Percentiles rank a stretch among this genome's conserved stretches.
Evolutionary conservation across 139 green algal genomes (phyloP).

Genomic region (Chlorella sp.): DNA sequence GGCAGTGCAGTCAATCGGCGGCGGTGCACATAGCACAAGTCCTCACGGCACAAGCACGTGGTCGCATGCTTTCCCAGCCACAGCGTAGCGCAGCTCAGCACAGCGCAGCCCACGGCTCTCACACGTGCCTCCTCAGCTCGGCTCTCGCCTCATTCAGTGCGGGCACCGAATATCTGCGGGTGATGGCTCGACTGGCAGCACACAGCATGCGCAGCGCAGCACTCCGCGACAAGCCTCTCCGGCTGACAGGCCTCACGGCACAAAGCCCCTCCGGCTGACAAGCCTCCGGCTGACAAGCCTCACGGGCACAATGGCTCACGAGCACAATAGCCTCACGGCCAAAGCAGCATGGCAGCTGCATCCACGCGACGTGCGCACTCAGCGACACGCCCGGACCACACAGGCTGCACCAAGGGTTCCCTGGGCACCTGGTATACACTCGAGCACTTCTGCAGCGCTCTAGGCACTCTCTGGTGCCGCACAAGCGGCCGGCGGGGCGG

Average conservation of each 20-base stretch:
- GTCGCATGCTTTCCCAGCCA: not conserved
- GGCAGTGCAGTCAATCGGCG: not conserved
- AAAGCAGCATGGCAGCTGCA: too few relatives aligned
- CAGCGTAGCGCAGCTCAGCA: conserved; percentile 2
- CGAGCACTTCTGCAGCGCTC: too few relatives aligned
- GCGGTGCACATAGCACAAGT: not conserved
- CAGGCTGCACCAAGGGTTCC: not conserved
- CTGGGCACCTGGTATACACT: too few relatives aligned
- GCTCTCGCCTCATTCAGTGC: too few relatives aligned
- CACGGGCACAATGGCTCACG: not conserved
- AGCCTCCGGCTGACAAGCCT: not conserved
- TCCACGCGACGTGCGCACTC: not conserved
- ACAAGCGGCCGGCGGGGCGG: not conserved
- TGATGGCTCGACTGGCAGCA: not conserved
- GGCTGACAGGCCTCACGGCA: not conserved
- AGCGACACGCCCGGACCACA: too few relatives aligned
- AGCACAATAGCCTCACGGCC: too few relatives aligned
- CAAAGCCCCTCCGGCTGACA: not conserved
- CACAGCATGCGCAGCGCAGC: not conserved
- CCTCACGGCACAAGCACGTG: not conserved
- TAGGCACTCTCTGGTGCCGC: not conserved
- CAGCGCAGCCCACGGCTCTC: not conserved
- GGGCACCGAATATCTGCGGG: too few relatives aligned
- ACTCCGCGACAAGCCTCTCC: not conserved
- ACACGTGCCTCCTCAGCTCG: too few relatives aligned